A percentile compares a stretch with the other conserved stretches of the same genome.
Conservation (phyloP, 495 filamentous ascomycete genomes). For the Daldinia bambusicola region DNA sequence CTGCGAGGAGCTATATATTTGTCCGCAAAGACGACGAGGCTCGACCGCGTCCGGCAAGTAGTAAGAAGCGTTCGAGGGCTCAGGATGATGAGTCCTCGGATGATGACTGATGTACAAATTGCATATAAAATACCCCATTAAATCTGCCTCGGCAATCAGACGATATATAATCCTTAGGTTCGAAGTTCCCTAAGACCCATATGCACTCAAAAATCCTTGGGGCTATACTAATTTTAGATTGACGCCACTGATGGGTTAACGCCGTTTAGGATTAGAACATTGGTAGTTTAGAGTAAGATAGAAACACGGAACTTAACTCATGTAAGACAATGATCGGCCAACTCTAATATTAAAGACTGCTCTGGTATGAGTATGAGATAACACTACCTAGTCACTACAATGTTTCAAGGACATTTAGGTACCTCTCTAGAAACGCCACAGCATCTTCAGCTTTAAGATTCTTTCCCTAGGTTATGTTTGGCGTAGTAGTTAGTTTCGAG, state of each 20-base stretch:
- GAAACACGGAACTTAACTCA: neutral
- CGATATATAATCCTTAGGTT: neutral
- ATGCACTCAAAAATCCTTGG: neutral
- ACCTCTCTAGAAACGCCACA: too few species aligned
- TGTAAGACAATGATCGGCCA: neutral
- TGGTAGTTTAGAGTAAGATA: neutral
- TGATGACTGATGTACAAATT: constrained; percentile 37
- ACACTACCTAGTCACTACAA: too few species aligned
- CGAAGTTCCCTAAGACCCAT: neutral
- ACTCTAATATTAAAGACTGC: neutral
- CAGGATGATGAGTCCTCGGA: constrained; percentile 53
- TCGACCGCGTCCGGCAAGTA: constrained; percentile 47
- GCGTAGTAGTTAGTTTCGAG: too few species aligned
- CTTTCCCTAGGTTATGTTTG: too few species aligned
- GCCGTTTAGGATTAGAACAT: neutral
- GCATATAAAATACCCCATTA: constrained; percentile 3
- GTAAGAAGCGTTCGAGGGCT: constrained; percentile 58
- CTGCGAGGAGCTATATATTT: constrained; percentile 82
- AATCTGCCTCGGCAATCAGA: neutral
- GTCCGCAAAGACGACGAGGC: constrained; percentile 64
- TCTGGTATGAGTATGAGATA: neutral
- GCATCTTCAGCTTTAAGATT: too few species aligned
- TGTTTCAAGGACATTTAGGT: too few species aligned
- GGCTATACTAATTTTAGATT: too few species aligned
- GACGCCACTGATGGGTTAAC: neutral